Base-by-base conservation (phyloP, 306 rosid genomes). In the Cucumis hystrix region DNA sequence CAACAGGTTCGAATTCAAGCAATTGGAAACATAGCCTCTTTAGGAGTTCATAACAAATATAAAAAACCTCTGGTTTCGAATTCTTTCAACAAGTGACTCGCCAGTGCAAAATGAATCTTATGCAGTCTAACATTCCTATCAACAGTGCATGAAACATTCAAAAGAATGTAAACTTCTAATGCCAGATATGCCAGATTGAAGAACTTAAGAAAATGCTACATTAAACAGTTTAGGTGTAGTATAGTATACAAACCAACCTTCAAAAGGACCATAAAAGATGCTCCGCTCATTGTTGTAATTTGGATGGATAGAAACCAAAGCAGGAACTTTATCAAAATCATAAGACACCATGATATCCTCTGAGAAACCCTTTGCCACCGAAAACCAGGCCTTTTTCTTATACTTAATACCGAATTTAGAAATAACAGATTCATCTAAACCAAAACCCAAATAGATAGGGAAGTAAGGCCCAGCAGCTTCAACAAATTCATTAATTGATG, bases 361-460 rank as follows among this genome's bases (percentile, higher is more conserved):
- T 0, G 99, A 91, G 82, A 96, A 91, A 77, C 85, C 97, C 85
- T 88, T 91, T 33, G 93, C 98, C 81, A 96, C 97, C 11, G 97
- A 85, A 84, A 96, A 96, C 99, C 98, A 96, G 51, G 99, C 98
- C 83, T 86, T 91, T 54, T 87, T 92, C 91, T 89, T 92, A 80
- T 91, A 92, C 83, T 91, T 89, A 77, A 75, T 13, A 55, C 89
- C 98, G 6, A 88, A 69, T 63, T 82, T 82, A 40, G 91, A 89
- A 74, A 96, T 81, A 66, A 85, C 5, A 0, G 96, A 86, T 77
- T 78, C 85, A 16, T 89, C 67, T 85, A 96, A 83, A 65, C 97
- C 99, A 83, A 96, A 96, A 37, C 98, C 98, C 65, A 96, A 84
- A 81, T 61, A 96, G 73, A 89, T 80, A 17, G 99, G 99, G 56